These are phyloP conservation scores for Parascedosporium putredinis DNA, from an alignment of 2,329 filamentous ascomycete species.

Conservation along the genomic window DNA sequence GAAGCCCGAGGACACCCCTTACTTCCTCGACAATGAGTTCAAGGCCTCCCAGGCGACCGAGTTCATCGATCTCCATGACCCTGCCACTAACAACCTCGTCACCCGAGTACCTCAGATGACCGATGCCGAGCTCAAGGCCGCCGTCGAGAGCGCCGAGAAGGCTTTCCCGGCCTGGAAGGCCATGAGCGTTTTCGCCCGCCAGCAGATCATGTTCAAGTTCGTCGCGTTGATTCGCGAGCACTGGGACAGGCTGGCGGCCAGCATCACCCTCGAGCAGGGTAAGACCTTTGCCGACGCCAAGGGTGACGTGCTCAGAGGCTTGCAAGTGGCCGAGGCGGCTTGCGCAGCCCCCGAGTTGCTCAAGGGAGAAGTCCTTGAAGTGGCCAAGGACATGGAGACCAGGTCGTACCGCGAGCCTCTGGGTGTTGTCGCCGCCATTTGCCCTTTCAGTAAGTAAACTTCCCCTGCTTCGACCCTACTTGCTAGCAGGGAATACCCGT, in stretches of 20 bases:
- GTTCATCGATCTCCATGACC: slow-evolving; percentile 74
- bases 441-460: slow-evolving; percentile 62
- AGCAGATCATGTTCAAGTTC: slow-evolving; percentile 84
- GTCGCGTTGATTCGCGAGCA: slow-evolving; percentile 70
- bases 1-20: slow-evolving; percentile 60
- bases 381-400: slow-evolving; percentile 85
- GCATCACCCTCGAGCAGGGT: slow-evolving; percentile 79
- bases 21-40: slow-evolving; percentile 76
- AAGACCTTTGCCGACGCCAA: slow-evolving; percentile 78
- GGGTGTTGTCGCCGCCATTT: slow-evolving; percentile 73
- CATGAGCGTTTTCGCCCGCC: slow-evolving; percentile 61
- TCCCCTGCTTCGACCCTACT: not conserved
- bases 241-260: slow-evolving; percentile 75
- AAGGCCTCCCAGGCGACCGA: slow-evolving; percentile 54
- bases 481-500: not conserved
- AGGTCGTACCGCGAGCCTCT: slow-evolving; percentile 71
- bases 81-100: slow-evolving; percentile 76
- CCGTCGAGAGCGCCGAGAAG: slow-evolving; percentile 63
- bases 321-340: slow-evolving; percentile 77
- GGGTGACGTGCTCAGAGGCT: slow-evolving; percentile 70
- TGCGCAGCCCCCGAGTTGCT: slow-evolving; percentile 72
- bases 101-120: slow-evolving; percentile 77
- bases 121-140: slow-evolving; percentile 63
- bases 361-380: slow-evolving; percentile 75
- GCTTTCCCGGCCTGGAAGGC: slow-evolving; percentile 66